phyloP scores from a whole-genome alignment of 2,329 filamentous ascomycete genomes.

The Ascomycota sp. region DNA sequence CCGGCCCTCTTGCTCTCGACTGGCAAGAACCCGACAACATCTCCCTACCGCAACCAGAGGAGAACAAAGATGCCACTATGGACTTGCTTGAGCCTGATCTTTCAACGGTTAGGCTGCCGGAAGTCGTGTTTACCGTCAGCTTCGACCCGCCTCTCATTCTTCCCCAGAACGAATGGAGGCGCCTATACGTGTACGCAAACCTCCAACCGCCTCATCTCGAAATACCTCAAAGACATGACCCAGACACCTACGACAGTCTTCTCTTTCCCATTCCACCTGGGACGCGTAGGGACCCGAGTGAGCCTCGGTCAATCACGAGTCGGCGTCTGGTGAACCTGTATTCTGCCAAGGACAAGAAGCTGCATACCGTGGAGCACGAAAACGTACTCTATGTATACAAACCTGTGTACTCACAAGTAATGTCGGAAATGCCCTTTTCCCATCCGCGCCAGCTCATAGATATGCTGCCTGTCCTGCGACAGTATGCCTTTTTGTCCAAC shows the following conservation, averaged over 20 bases:
- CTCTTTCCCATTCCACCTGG: slow-evolving; percentile 30
- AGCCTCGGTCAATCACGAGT: slow-evolving; percentile 31
- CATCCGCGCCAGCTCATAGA: slow-evolving; percentile 56
- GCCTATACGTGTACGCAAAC: slow-evolving; percentile 36
- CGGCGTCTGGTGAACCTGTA: slow-evolving; percentile 23
- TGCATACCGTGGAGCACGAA: slow-evolving; percentile 18
- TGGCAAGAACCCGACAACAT: slow-evolving; percentile 54
- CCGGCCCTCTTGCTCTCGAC: slow-evolving; percentile 29
- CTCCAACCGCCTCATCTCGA: slow-evolving; percentile 16
- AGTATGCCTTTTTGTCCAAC: slow-evolving; percentile 48
- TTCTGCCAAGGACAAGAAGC: slow-evolving; percentile 7
- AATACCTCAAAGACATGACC: slow-evolving; percentile 9
- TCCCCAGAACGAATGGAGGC: slow-evolving; percentile 38
- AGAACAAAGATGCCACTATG: slow-evolving; percentile 27
- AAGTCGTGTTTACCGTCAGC: slow-evolving; percentile 51
- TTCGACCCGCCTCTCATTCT: slow-evolving; percentile 55
- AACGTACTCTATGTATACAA: slow-evolving; percentile 51
- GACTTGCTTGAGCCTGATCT: slow-evolving; percentile 25
- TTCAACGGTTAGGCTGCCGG: slow-evolving; percentile 33
- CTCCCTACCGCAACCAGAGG: slow-evolving; percentile 25
- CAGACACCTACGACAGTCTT: slow-evolving; percentile 32
- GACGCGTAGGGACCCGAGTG: slow-evolving; percentile 30
- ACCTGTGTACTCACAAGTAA: slow-evolving; percentile 43
- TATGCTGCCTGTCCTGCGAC: slow-evolving; percentile 50
- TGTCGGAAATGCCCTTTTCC: slow-evolving; percentile 50